Evolutionary conservation across 768 basidiomycete genomes (phyloP), one percentile per base, ranked within the genome.

Genomic region (Lyophyllum atratum): DNA sequence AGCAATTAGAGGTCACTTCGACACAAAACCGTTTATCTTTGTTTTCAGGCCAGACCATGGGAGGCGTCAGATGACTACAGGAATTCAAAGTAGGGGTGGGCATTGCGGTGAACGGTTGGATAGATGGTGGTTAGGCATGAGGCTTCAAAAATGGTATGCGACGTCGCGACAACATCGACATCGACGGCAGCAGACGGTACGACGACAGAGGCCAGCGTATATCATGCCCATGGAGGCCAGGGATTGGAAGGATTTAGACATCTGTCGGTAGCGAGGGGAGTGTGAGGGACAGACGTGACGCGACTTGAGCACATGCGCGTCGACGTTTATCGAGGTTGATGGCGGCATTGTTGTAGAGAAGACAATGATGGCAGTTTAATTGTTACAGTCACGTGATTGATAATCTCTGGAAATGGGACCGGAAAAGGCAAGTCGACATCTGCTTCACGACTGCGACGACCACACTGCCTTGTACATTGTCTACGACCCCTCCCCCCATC

Each of bases 371-470:
- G 37, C 33, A 47, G n/a, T n/a, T n/a, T n/a, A n/a, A 64, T 64
- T 62, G 60, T 64, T 48, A 8, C 34, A 21, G 44, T 15, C 65
- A 68, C 61, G 62, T 65, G 66, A 52, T 19, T 53, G 65, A 66
- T 63, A 62, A 66, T 63, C 59, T 64, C 56, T 59, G 53, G 50
- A 59, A 59, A 59, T 53, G 46, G 50, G 12, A 21, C 56, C 42
- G 48, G 58, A 49, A 37, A 54, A 42, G 60, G 58, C 24, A 65
- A 53, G 49, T 4, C 15, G 40, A 55, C 49, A 58, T 61, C 59
- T 62, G 56, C 64, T 67, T 69, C 67, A 66, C 67, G 67, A 71
- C 66, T 63, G 59, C 64, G 58, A 64, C 64, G 64, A 64, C 63
- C 49, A 57, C 59, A 60, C 51, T 43, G 55, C 56, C 59, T 54